phyloP scores from a whole-genome alignment of 2,329 filamentous ascomycete genomes.

The Epichloe gansuensis region DNA sequence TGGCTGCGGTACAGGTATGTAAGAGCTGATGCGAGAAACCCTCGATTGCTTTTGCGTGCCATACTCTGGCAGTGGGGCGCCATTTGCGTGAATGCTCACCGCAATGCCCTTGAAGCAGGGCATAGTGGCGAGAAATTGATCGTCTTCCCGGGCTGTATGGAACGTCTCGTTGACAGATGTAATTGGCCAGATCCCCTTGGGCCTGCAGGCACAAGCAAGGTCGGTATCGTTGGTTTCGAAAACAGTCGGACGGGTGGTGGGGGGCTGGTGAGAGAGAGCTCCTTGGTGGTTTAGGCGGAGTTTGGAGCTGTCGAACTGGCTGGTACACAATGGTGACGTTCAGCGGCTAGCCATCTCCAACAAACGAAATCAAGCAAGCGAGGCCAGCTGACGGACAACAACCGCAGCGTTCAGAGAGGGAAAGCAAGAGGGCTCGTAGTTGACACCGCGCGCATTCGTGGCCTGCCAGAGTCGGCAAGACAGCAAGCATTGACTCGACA shows the following conservation, averaged over 20 bases:
- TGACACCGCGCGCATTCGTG: neutral
- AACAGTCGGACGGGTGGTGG: neutral
- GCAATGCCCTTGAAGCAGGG: slow-evolving; percentile 99
- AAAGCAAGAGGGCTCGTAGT: neutral
- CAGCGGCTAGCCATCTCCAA: slow-evolving; percentile 13
- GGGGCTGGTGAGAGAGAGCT: slow-evolving; percentile 2
- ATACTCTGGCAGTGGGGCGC: slow-evolving; percentile 76
- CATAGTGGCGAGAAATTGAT: slow-evolving; percentile 36
- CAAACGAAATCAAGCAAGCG: slow-evolving; percentile 1
- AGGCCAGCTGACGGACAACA: neutral
- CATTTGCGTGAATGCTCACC: slow-evolving; percentile 83
- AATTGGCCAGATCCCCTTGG: neutral
- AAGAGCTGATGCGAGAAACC: slow-evolving; percentile 85
- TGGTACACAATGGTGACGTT: slow-evolving; percentile 8
- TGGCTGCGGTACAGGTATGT: slow-evolving; percentile 88
- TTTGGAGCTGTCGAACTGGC: slow-evolving; percentile 9
- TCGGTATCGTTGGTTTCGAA: neutral
- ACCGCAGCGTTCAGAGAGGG: neutral
- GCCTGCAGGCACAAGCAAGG: slow-evolving; percentile 1
- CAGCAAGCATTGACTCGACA: neutral
- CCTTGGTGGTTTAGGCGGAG: slow-evolving; percentile 3
- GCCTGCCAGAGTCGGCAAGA: neutral
- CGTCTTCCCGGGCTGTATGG: neutral
- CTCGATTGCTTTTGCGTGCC: slow-evolving; percentile 91
- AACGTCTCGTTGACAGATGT: neutral